Base-by-base conservation (phyloP, 1,139 yeast genomes). In the Taphrina wiesneri region DNA sequence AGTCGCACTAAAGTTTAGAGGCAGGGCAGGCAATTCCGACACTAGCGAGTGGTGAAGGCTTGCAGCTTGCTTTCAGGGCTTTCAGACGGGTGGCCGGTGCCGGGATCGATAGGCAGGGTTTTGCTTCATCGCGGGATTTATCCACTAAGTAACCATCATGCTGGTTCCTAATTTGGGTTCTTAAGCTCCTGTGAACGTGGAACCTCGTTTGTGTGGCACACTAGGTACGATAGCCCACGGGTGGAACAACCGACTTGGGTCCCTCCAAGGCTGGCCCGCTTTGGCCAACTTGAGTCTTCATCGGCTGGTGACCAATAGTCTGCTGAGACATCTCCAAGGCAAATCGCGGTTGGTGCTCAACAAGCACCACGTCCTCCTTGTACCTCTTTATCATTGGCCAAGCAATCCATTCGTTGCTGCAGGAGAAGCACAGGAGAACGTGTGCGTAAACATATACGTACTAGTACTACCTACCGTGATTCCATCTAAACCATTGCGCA, bases 71-170 rank as follows among this genome's bases (percentile, higher is more conserved):
- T n/a, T 21, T 1, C 11, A 32, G 39, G 49, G 28, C 21, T 7
- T 9, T 21, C 49, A 23, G 7, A 45, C 49, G 49, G 49, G 28
- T 45, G 49, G 49, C 49, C 49, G n/a, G 49, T 45, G 49, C 49
- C 49, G 49, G 49, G 49, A 19, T 21, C 49, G 49, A 45, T 45
- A 45, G n/a, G n/a, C n/a, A n/a, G 49, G 49, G 49, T 45, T 45
- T 45, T 21, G 28, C 49, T 17, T 13, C 49, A 45, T 45, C 28
- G 49, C 49, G 49, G 28, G 26, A 45, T 21, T 45, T n/a, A 39
- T 39, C 43, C 43, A 39, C 43, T 15, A 15, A 39, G 36, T 32
- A 32, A 15, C 43, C 43, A 39, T 19, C 6, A 13, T 7, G 19
- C 43, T n/a, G 43, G 43, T 15, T 39, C 43, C 43, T 11, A 11